Evolutionary conservation across 2,329 filamentous ascomycete species (phyloP).

Genomic region (Pseudogymnoascus sp.): DNA sequence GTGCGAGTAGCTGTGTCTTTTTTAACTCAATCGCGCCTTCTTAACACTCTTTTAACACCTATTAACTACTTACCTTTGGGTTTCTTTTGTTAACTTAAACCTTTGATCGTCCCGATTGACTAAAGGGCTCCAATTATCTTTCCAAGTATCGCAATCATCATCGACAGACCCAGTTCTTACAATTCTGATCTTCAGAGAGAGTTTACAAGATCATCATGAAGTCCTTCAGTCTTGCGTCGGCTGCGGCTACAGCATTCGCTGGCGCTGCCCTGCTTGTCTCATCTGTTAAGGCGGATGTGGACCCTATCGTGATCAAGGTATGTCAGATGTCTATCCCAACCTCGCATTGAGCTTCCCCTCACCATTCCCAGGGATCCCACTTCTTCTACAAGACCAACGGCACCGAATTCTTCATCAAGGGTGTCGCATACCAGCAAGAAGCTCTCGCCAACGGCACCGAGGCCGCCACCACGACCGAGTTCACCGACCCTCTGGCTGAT

Average conservation of each 20-base stretch:
- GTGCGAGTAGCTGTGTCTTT: not conserved
- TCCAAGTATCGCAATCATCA: constrained; percentile 3
- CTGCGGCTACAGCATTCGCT: constrained; percentile 35
- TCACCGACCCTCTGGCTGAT: constrained; percentile 78
- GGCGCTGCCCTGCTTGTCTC: constrained; percentile 45
- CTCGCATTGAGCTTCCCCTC: not conserved
- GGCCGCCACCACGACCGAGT: constrained; percentile 45
- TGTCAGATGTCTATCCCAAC: not conserved
- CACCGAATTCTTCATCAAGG: constrained; percentile 86
- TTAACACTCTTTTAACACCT: not conserved
- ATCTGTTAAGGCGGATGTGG: constrained; percentile 46
- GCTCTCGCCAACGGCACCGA: constrained; percentile 45
- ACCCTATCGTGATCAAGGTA: constrained; percentile 42
- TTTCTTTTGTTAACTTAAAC: not conserved
- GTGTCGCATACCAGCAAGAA: constrained; percentile 92
- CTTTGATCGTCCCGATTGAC: not conserved
- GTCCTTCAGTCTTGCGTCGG: constrained; percentile 38
- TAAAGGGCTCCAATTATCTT: not conserved
- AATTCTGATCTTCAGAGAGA: not conserved
- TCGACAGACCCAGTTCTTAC: constrained; percentile 1
- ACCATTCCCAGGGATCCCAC: constrained; percentile 26
- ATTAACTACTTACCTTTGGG: constrained; percentile 2
- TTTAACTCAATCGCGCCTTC: constrained; percentile 1
- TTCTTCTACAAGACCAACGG: constrained; percentile 43
- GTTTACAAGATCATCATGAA: constrained; percentile 40